These are phyloP conservation scores for Melaleuca quinquenervia DNA, from an alignment of 345 rosid genomes.

Conservation along the genomic window DNA sequence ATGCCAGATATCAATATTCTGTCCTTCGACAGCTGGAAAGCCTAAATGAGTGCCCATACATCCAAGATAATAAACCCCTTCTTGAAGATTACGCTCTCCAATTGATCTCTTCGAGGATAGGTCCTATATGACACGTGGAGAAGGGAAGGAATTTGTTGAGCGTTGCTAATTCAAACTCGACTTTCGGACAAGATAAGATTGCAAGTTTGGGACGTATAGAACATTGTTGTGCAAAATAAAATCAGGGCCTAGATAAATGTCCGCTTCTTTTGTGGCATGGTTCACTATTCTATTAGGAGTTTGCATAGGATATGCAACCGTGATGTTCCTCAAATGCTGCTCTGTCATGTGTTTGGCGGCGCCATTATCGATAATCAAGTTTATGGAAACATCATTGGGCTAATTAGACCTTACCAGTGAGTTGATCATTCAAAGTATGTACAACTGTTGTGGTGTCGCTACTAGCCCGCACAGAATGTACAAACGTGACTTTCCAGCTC, in stretches of 20 bases:
- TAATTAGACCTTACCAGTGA: not conserved
- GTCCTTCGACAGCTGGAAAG: too few relatives aligned
- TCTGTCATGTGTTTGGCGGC: not conserved
- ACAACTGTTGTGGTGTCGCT: not conserved
- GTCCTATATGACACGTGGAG: not conserved
- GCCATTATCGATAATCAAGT: slow-evolving; percentile 1
- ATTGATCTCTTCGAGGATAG: not conserved
- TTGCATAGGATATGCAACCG: not conserved
- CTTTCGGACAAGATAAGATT: not conserved
- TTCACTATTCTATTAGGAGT: not conserved
- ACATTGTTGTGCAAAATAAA: not conserved
- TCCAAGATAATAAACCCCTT: too few relatives aligned
- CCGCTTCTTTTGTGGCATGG: not conserved
- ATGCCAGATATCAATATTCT: not conserved
- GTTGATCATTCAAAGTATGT: not conserved
- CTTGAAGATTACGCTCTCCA: not conserved
- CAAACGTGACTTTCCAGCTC: not conserved
- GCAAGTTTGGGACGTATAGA: not conserved
- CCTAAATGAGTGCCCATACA: too few relatives aligned
- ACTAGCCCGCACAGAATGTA: too few relatives aligned
- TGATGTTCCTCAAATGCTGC: not conserved
- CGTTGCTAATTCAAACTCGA: not conserved
- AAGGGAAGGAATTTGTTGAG: not conserved
- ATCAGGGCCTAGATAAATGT: not conserved
- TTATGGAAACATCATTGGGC: not conserved